A percentile compares a stretch with the other conserved stretches of the same genome.
Evolutionary conservation across 2,329 filamentous ascomycete species (phyloP).

Genomic region (Seiridium cupressi): DNA sequence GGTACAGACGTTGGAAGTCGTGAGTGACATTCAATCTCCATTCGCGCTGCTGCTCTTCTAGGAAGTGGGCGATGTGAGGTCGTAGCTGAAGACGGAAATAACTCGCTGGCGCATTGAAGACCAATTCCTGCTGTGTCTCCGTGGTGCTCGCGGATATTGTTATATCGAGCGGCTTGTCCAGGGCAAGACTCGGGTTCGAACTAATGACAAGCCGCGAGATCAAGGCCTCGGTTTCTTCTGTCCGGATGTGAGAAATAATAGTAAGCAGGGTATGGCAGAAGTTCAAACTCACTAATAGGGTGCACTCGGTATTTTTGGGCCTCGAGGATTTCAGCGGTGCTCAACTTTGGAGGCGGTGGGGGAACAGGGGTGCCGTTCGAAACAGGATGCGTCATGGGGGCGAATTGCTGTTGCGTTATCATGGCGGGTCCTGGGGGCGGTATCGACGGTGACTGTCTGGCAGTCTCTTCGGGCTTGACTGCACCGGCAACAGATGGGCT

Average conservation of each 20-base stretch:
- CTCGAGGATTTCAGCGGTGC: conserved; percentile 29
- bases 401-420: conserved; percentile 27
- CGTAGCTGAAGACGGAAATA: conserved; percentile 72
- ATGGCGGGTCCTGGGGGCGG: conserved; percentile 22
- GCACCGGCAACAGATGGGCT: conserved; percentile 37
- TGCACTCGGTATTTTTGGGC: conserved; percentile 27
- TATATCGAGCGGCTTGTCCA: conserved; percentile 60
- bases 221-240: conserved; percentile 27
- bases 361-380: conserved; percentile 20
- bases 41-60: conserved; percentile 61
- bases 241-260: conserved; percentile 11
- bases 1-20: conserved; percentile 62
- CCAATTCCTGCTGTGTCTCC: conserved; percentile 69
- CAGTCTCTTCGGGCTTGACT: conserved; percentile 33
- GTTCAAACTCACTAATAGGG: conserved; percentile 24
- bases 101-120: conserved; percentile 65
- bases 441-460: conserved; percentile 30
- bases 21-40: conserved; percentile 75
- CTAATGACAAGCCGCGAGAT: conserved; percentile 25
- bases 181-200: conserved; percentile 61
- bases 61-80: conserved; percentile 60
- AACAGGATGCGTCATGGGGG: conserved; percentile 13
- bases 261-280: neutral
- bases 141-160: conserved; percentile 64
- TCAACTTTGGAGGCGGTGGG: conserved; percentile 22